Conservation (phyloP, 345 rosid genomes). For the Psidium friedrichsthalianum region DNA sequence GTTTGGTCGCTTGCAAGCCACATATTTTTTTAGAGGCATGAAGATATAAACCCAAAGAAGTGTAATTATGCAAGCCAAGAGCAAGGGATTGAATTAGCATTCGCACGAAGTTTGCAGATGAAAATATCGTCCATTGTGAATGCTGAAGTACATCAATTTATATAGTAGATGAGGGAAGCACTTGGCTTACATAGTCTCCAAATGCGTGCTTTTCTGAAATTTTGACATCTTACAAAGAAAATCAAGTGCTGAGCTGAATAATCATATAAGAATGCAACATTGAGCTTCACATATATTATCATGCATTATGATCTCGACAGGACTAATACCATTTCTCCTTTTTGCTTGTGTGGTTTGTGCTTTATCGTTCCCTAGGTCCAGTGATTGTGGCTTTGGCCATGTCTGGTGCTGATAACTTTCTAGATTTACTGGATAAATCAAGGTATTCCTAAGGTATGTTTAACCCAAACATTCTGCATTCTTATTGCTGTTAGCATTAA, state of each 20-base stretch:
- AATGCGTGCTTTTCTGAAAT: neutral
- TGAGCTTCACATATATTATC: neutral
- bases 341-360: neutral
- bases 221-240: neutral
- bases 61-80: neutral
- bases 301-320: neutral
- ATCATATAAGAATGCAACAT: neutral
- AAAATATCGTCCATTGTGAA: neutral
- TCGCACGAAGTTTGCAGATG: neutral
- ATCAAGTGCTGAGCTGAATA: neutral
- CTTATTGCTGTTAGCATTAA: neutral
- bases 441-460: neutral
- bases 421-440: neutral
- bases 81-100: neutral
- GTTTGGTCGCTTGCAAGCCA: neutral
- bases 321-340: neutral
- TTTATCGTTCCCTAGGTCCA: neutral
- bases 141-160: neutral
- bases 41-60: neutral
- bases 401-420: neutral
- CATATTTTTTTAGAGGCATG: neutral
- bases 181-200: neutral
- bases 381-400: neutral
- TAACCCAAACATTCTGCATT: neutral
- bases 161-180: neutral